Conservation (phyloP, 2,329 filamentous ascomycete genomes). For the Clonostachys rhizophaga region DNA sequence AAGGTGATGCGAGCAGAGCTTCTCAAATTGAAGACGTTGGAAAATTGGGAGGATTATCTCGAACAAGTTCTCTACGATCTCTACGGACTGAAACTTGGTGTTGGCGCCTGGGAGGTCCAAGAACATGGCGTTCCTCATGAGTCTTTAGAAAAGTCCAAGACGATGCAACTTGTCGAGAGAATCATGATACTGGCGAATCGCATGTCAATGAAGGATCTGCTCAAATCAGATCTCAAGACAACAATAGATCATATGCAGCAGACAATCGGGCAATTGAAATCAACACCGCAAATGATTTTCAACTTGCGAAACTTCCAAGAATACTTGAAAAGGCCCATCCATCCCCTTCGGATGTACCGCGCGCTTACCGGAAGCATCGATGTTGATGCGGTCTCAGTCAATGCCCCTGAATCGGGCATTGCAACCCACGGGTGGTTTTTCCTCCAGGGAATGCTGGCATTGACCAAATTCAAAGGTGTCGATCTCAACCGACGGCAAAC, state of each 20-base stretch:
- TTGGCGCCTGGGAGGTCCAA: constrained; percentile 59
- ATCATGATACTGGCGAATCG: constrained; percentile 76
- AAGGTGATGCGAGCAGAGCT: constrained; percentile 87
- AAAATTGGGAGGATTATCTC: constrained; percentile 82
- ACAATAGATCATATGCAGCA: constrained; percentile 93
- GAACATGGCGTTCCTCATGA: constrained; percentile 80
- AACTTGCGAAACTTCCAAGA: constrained; percentile 81
- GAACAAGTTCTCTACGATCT: constrained; percentile 81
- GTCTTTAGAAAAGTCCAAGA: constrained; percentile 74
- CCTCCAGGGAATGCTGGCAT: constrained; percentile 78
- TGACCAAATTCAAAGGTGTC: constrained; percentile 75
- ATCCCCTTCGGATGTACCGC: constrained; percentile 73
- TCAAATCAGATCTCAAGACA: constrained; percentile 84
- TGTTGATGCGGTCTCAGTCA: constrained; percentile 67
- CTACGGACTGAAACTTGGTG: constrained; percentile 73
- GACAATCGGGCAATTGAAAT: constrained; percentile 74
- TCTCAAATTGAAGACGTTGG: constrained; percentile 67
- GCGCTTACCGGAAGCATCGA: constrained; percentile 76
- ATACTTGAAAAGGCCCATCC: constrained; percentile 78
- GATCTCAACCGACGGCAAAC: constrained; percentile 71
- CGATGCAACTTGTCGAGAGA: constrained; percentile 77
- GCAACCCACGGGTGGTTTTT: constrained; percentile 90
- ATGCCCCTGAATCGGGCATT: constrained; percentile 63
- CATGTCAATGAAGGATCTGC: constrained; percentile 84
- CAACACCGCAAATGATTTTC: constrained; percentile 75